Conservation (phyloP, 371 early-diverging fungal species). For the Smittium mucronatum region DNA sequence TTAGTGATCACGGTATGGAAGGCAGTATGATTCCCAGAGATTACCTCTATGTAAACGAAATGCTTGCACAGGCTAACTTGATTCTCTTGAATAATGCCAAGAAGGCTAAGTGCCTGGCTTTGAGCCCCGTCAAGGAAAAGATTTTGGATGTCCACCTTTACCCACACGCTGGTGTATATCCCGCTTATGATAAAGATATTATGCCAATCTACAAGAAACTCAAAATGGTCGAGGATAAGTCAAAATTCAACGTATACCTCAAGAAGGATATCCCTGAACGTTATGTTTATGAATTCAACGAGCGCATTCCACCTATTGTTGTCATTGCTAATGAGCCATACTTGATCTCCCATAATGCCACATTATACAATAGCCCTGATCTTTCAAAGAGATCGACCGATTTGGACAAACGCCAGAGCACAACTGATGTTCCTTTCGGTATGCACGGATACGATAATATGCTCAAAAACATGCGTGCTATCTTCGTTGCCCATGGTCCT, state of each 20-base stretch:
- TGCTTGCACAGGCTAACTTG: not conserved
- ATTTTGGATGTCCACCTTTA: not conserved
- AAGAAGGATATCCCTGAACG: conserved; percentile 50
- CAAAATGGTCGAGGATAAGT: conserved; percentile 30
- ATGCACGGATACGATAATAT: conserved; percentile 80
- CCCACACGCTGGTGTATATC: not conserved
- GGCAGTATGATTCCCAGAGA: conserved; percentile 20
- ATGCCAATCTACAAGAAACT: conserved; percentile 28
- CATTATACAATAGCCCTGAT: not conserved
- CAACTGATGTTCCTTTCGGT: conserved; percentile 33
- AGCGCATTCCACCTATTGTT: conserved; percentile 60
- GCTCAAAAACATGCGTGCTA: conserved; percentile 67
- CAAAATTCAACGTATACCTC: conserved; percentile 45
- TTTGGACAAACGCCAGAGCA: too few relatives aligned
- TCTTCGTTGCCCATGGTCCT: conserved; percentile 75
- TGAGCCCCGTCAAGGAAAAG: not conserved
- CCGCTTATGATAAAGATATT: not conserved
- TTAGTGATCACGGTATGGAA: conserved; percentile 91
- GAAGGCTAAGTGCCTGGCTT: not conserved
- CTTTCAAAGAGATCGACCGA: too few relatives aligned
- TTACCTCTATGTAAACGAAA: conserved; percentile 35
- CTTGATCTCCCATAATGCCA: conserved; percentile 3
- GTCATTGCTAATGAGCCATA: conserved; percentile 49
- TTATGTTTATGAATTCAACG: conserved; percentile 43
- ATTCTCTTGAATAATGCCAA: not conserved